Conservation (phyloP, 768 basidiomycete genomes). For the Boletus vermiculosoides region DNA sequence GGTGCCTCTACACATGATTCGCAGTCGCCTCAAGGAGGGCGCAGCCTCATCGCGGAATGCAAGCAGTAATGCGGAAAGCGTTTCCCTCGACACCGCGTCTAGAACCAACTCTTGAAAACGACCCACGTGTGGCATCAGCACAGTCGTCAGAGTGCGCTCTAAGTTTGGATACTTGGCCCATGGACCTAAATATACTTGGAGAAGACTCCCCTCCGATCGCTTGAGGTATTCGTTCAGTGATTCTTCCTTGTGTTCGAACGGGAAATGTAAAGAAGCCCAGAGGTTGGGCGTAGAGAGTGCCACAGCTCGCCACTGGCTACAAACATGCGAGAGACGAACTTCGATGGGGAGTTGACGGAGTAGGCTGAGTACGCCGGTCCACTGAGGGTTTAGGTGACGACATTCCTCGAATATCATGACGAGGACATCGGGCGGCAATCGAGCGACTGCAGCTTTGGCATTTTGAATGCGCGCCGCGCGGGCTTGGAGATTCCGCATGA, state of each 20-base stretch:
- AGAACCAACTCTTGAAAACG: conserved; percentile 32
- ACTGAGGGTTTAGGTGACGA: conserved; percentile 32
- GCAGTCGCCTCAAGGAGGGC: conserved; percentile 26
- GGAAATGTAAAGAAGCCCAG: conserved; percentile 36
- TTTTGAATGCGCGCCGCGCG: conserved; percentile 34
- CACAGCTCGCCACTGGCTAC: conserved; percentile 35
- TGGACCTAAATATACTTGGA: conserved; percentile 34
- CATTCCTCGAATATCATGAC: conserved; percentile 34
- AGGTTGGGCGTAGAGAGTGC: conserved; percentile 34
- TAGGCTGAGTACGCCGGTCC: conserved; percentile 32
- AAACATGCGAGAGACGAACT: conserved; percentile 35
- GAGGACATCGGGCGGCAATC: conserved; percentile 32
- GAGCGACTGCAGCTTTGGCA: conserved; percentile 28
- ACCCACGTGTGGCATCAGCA: conserved; percentile 30
- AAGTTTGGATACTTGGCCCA: conserved; percentile 33
- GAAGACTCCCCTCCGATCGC: conserved; percentile 30
- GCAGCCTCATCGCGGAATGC: conserved; percentile 28
- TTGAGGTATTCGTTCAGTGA: conserved; percentile 33
- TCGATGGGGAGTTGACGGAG: conserved; percentile 35
- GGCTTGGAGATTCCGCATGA: conserved; percentile 28
- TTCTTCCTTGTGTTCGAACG: conserved; percentile 30
- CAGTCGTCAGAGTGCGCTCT: conserved; percentile 23
- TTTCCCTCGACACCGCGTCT: conserved; percentile 32
- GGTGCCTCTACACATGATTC: conserved; percentile 32
- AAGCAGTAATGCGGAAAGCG: conserved; percentile 22